Base-by-base conservation (phyloP, 2,329 filamentous ascomycete genomes). In the Kalmusia sp. region DNA sequence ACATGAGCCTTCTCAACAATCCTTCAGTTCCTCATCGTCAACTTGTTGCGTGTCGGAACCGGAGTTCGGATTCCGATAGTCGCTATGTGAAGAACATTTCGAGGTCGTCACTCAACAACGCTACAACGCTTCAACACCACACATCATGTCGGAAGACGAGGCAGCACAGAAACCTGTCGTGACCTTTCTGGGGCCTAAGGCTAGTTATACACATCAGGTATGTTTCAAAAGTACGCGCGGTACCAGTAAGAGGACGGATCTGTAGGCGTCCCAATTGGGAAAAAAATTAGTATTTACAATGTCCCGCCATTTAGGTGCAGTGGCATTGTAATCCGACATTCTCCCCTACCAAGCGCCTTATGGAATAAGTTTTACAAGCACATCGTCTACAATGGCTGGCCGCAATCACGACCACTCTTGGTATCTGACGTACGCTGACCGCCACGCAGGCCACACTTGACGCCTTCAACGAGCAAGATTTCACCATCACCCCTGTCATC, bases 141-240 rank as follows among this genome's bases (percentile, higher is more conserved):
- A 39, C 52, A 49, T 49, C 37, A 59, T 40, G 54, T 35, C 24
- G 19, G 35, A 49, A 31, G 24, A 34, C 5, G 14, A 15, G 34
- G 33, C 39, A 22, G 37, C 52, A 11, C 46, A 60, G 19, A 68
- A 59, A 43, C 58, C 56, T 17, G 67, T 69, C 21, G 73, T 85
- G 22, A 82, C 85, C 35, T 90, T 85, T 65, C 72, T 90, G 25
- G 87, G 87, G 6, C 87, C 87, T 3, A 72, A 79, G 61, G 85
- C 85, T 21, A 88, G 86, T 28, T 90, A 89, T 68, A 89, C 87
- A 24, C 87, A 90, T 70, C 87, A 89, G 81, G 87, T 88, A 67
- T 55, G 71, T 58, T 3, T 30, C 39, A 19, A 35, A 15, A 6
- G 38, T 12, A n/a, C 28, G 30, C 30, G 28, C 22, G 21, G n/a